These are phyloP conservation scores for Hibiscus mutabilis DNA, from an alignment of 345 rosid species.

Conservation along the genomic window DNA sequence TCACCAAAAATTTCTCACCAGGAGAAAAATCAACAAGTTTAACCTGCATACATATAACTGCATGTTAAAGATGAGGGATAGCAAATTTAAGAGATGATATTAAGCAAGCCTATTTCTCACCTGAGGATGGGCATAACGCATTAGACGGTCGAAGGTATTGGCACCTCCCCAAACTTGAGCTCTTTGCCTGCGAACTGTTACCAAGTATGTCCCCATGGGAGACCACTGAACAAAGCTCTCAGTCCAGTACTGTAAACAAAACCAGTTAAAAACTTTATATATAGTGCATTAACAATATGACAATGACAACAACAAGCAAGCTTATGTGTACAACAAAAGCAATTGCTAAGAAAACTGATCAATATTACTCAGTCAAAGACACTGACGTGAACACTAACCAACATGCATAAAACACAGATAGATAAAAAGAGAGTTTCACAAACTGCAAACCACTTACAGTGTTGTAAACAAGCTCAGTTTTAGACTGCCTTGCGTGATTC, in stretches of 20 bases:
- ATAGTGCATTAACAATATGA: neutral
- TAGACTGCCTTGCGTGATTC: conserved; percentile 89
- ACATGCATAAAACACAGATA: neutral
- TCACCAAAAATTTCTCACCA: conserved; percentile 83
- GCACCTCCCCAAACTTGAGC: conserved; percentile 99
- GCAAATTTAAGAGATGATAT: neutral
- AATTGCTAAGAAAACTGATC: neutral
- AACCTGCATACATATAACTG: conserved; percentile 39
- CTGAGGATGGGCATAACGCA: conserved; percentile 93
- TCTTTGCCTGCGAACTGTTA: conserved; percentile 90
- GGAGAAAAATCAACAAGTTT: conserved; percentile 90
- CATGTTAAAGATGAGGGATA: neutral
- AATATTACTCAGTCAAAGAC: neutral
- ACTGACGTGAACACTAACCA: no score
- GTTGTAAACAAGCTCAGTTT: conserved; percentile 85
- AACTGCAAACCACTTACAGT: no score
- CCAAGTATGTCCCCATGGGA: conserved; percentile 86
- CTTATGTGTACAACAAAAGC: neutral
- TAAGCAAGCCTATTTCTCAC: conserved; percentile 20
- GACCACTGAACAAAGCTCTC: conserved; percentile 98
- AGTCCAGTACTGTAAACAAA: conserved; percentile 71
- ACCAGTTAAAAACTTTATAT: conserved; percentile 4
- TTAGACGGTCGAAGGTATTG: conserved; percentile 64
- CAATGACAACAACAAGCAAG: neutral
- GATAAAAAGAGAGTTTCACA: no score